A percentile compares a stretch with the other conserved stretches of the same genome.
These are phyloP conservation scores for Gynostemma pentaphyllum DNA, from an alignment of 306 rosid genomes.

Conservation along the genomic window DNA sequence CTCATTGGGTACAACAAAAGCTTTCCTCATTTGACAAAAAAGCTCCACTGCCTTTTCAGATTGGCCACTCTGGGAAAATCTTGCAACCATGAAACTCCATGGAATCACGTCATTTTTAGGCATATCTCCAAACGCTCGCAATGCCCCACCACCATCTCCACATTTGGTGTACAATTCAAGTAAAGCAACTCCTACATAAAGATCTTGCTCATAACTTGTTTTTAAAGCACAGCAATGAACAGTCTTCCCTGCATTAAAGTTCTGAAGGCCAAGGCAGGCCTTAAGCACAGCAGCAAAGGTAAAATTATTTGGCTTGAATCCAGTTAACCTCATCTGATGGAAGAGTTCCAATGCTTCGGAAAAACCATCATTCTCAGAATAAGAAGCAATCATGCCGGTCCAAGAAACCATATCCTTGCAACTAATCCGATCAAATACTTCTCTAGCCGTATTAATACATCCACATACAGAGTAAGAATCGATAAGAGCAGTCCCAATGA, in stretches of 20 bases:
- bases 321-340: conserved; percentile 23
- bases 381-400: conserved; percentile 40
- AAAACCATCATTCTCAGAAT: conserved; percentile 29
- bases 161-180: conserved; percentile 35
- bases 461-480: conserved; percentile 42
- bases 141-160: conserved; percentile 21
- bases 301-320: conserved; percentile 40
- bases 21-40: conserved; percentile 33
- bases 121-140: conserved; percentile 23
- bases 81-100: conserved; percentile 46
- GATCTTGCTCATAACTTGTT: conserved; percentile 25
- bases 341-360: conserved; percentile 28
- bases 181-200: conserved; percentile 34
- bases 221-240: conserved; percentile 29
- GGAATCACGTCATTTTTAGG: conserved; percentile 36
- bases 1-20: conserved; percentile 31
- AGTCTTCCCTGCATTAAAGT: conserved; percentile 22
- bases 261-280: conserved; percentile 31
- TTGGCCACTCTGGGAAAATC: conserved; percentile 29
- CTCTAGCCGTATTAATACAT: conserved; percentile 18
- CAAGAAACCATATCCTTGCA: conserved; percentile 44
- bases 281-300: conserved; percentile 34
- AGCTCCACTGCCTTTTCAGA: conserved; percentile 32
- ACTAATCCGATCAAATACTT: conserved; percentile 25
- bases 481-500: conserved; percentile 39